phyloP scores from a whole-genome alignment of 2,329 filamentous ascomycete genomes.

The Orbilia brochopaga region DNA sequence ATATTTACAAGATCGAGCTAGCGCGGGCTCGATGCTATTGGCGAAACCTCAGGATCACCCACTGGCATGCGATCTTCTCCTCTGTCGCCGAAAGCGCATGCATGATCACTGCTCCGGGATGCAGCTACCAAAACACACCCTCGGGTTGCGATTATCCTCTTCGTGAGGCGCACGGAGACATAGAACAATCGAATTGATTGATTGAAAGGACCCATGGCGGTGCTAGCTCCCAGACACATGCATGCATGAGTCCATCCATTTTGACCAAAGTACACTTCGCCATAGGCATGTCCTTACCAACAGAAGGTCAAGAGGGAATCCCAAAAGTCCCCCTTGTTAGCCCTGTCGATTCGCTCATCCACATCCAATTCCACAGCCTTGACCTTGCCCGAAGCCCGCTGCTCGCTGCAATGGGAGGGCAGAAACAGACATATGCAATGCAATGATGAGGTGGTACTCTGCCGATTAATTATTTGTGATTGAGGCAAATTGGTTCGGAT shows the following conservation, averaged over 20 bases:
- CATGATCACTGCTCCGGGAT: not conserved
- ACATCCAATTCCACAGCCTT: slow-evolving; percentile 26
- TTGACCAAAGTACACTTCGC: not conserved
- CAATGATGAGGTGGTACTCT: slow-evolving; percentile 23
- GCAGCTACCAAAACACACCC: not conserved
- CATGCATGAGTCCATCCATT: not conserved
- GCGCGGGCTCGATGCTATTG: not conserved
- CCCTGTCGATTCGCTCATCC: slow-evolving; percentile 24
- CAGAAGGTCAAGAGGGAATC: slow-evolving; percentile 8
- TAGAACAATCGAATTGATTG: not conserved
- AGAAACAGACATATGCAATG: slow-evolving; percentile 12
- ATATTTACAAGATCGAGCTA: not conserved
- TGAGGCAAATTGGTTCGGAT: slow-evolving; percentile 43
- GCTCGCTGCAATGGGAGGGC: slow-evolving; percentile 5
- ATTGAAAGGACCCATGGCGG: not conserved
- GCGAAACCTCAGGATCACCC: slow-evolving; percentile 2
- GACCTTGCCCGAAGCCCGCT: slow-evolving; percentile 16
- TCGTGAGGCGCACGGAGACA: not conserved
- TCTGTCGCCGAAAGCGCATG: slow-evolving; percentile 2
- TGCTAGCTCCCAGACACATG: not conserved
- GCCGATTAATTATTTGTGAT: slow-evolving; percentile 29
- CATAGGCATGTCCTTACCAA: not conserved
- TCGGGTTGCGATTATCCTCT: not conserved
- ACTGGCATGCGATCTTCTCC: not conserved
- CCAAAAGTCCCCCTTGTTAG: slow-evolving; percentile 19